These are phyloP conservation scores for Cryphonectria nitschkei DNA, from an alignment of 2,329 filamentous ascomycete species.

Conservation along the genomic window DNA sequence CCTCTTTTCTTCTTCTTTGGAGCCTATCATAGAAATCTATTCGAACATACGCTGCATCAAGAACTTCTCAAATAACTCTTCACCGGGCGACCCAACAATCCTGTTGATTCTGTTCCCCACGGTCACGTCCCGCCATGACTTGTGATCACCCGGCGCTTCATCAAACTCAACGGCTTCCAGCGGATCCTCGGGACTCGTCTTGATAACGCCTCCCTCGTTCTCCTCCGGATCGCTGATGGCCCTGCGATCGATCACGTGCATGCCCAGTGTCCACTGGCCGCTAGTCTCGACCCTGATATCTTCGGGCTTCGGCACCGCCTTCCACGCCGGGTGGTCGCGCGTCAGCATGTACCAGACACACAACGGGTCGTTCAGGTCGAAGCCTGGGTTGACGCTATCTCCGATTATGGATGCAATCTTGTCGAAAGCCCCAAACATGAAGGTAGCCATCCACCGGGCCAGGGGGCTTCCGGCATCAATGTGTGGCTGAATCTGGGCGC, in stretches of 20 bases:
- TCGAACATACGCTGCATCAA: constrained; percentile 70
- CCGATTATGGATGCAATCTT: constrained; percentile 68
- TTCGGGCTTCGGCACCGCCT: constrained; percentile 61
- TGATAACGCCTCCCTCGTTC: constrained; percentile 36
- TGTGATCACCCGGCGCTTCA: constrained; percentile 70
- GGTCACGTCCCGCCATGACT: constrained; percentile 72
- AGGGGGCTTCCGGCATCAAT: constrained; percentile 69
- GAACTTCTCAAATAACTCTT: constrained; percentile 66
- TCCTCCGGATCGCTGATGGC: constrained; percentile 56
- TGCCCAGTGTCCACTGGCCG: constrained; percentile 93
- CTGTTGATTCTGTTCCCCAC: constrained; percentile 82
- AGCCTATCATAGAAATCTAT: constrained; percentile 30
- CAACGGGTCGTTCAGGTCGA: constrained; percentile 77
- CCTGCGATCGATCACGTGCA: constrained; percentile 83
- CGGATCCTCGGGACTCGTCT: constrained; percentile 45
- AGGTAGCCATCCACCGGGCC: constrained; percentile 72
- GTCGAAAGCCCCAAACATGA: constrained; percentile 70
- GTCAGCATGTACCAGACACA: constrained; percentile 80
- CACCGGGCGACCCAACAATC: constrained; percentile 71
- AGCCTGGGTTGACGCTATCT: constrained; percentile 59
- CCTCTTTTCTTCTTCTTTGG: neutral
- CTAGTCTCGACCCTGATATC: constrained; percentile 88
- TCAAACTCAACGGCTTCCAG: constrained; percentile 52
- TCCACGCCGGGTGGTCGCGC: constrained; percentile 61
- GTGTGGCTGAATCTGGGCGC: constrained; percentile 56